Evolutionary conservation across 75 land plant species (phyloP).

Genomic region (Chamaecyparis obtusa): DNA sequence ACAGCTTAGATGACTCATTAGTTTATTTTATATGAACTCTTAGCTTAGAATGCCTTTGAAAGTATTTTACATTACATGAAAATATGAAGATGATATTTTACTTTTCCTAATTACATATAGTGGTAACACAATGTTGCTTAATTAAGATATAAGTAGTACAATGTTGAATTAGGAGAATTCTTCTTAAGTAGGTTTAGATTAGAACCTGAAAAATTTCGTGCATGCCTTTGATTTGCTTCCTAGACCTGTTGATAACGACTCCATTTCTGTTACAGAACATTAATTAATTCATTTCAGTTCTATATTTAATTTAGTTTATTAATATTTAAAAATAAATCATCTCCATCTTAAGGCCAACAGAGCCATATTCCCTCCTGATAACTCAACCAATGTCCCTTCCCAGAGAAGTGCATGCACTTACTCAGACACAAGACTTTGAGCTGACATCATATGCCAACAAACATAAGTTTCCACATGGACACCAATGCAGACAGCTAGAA

Average conservation of each 20-base stretch:
- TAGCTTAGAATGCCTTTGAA: not conserved
- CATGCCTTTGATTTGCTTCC: slow-evolving; percentile 96
- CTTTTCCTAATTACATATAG: not conserved
- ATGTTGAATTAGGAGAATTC: slow-evolving; percentile 14
- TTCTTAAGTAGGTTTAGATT: slow-evolving; percentile 63
- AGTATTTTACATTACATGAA: not conserved
- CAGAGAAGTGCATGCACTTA: not conserved
- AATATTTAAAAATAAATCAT: slow-evolving; percentile 7
- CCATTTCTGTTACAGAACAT: slow-evolving; percentile 80
- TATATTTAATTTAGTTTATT: slow-evolving; percentile 4
- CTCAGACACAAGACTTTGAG: not conserved
- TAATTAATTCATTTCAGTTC: slow-evolving; percentile 41
- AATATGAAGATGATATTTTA: slow-evolving; percentile 1
- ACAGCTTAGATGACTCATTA: slow-evolving; percentile 26
- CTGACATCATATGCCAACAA: not conserved
- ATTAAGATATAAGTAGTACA: not conserved
- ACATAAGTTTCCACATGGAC: not conserved
- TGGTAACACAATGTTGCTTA: not conserved
- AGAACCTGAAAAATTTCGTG: slow-evolving; percentile 93
- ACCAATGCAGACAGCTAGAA: not conserved
- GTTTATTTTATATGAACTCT: slow-evolving; percentile 5
- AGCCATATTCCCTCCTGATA: not conserved
- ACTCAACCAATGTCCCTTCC: not conserved
- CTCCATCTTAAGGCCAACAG: not conserved
- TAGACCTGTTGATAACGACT: slow-evolving; percentile 68